Conservation (phyloP, 1,284 basidiomycete genomes). For the Microbotryum lychnidis-dioicae region DNA sequence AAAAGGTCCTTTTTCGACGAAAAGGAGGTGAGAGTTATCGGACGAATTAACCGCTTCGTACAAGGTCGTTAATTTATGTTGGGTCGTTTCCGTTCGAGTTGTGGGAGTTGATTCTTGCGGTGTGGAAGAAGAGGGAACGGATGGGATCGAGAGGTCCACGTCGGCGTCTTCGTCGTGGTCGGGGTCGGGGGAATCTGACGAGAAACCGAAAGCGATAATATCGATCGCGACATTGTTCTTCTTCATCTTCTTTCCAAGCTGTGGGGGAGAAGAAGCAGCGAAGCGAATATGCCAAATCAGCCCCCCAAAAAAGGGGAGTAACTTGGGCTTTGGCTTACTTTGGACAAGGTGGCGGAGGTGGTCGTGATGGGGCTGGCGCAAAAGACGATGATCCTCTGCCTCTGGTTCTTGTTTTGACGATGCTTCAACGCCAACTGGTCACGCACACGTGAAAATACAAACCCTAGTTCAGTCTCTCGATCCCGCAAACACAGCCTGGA, state of each 20-base stretch:
- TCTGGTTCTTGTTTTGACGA: slow-evolving; percentile 94
- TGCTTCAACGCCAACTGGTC: slow-evolving; percentile 80
- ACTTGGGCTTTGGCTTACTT: slow-evolving; percentile 7
- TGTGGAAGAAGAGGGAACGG: slow-evolving; percentile 1
- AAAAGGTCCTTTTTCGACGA: slow-evolving; percentile 66
- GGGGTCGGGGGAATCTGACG: slow-evolving; percentile 39
- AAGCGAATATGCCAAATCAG: neutral
- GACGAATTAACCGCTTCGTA: slow-evolving; percentile 66
- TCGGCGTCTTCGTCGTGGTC: slow-evolving; percentile 41
- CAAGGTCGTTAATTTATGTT: slow-evolving; percentile 60
- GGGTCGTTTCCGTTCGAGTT: slow-evolving; percentile 35
- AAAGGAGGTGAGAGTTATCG: slow-evolving; percentile 76
- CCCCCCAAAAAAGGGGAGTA: neutral
- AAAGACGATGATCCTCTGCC: slow-evolving; percentile 89
- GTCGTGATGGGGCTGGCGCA: slow-evolving; percentile 71
- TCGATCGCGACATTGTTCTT: slow-evolving; percentile 99
- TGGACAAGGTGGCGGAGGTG: slow-evolving; percentile 28
- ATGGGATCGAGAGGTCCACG: slow-evolving; percentile 17
- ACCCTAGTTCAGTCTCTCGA: neutral
- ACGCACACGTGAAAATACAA: slow-evolving; percentile 1
- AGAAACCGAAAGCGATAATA: slow-evolving; percentile 62
- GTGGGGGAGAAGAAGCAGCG: slow-evolving; percentile 34
- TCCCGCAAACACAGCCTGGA: too few species aligned
- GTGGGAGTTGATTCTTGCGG: neutral
- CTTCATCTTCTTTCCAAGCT: slow-evolving; percentile 91